These are phyloP conservation scores for Reutealis trisperma DNA, from an alignment of 345 rosid species.

Conservation along the genomic window DNA sequence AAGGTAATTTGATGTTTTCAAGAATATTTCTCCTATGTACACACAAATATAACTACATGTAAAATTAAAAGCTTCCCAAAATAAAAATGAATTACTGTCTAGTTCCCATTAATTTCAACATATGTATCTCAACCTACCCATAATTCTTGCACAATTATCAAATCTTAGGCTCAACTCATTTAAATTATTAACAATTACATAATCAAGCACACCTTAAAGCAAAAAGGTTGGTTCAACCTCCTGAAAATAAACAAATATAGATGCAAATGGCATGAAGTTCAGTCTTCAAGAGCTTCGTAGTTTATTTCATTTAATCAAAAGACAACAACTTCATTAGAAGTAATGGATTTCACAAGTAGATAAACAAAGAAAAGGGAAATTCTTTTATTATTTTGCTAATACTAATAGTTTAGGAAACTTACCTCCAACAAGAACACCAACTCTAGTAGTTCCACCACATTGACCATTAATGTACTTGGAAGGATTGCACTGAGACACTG, in stretches of 20 bases:
- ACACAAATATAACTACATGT: too few species aligned
- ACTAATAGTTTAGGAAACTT: conserved; percentile 3
- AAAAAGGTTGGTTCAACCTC: neutral
- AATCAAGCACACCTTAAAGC: neutral
- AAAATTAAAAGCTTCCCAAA: too few species aligned
- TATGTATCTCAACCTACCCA: neutral
- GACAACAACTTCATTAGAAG: neutral
- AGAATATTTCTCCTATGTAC: neutral
- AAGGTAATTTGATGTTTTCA: neutral
- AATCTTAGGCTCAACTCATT: too few species aligned
- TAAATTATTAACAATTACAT: neutral
- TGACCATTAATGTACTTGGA: conserved; percentile 38
- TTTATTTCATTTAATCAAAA: neutral
- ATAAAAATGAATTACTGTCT: too few species aligned
- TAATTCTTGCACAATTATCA: neutral
- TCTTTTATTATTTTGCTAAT: neutral
- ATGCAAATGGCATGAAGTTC: neutral
- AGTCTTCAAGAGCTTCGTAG: neutral
- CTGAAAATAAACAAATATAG: neutral
- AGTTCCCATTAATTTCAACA: neutral
- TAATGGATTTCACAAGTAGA: neutral
- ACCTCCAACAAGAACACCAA: conserved; percentile 75
- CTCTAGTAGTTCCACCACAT: conserved; percentile 45
- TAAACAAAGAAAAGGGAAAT: neutral
- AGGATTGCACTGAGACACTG: conserved; percentile 43